A percentile compares a stretch with the other conserved stretches of the same genome.
phyloP scores from a whole-genome alignment of 2,329 filamentous ascomycete genomes.

The Curvularia hawaiiensis region DNA sequence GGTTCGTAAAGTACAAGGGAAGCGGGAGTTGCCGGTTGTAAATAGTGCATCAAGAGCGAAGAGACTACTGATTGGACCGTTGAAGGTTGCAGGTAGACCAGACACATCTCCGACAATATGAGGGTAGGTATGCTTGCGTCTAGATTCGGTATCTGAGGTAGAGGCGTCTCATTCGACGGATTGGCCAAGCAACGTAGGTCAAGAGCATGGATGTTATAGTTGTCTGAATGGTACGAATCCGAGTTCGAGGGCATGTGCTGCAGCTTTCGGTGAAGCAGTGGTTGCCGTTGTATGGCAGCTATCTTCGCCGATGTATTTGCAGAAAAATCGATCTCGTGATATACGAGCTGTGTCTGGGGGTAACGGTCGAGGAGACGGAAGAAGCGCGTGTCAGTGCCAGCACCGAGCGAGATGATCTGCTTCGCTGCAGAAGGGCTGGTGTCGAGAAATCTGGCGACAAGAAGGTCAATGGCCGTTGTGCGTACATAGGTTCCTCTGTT shows the following conservation, averaged over 20 bases:
- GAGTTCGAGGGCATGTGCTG: conserved; percentile 28
- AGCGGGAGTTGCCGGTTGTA: conserved; percentile 55
- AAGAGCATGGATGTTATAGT: conserved; percentile 61
- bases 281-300: conserved; percentile 41
- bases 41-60: conserved; percentile 40
- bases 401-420: conserved; percentile 91
- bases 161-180: conserved; percentile 21
- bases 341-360: conserved; percentile 61
- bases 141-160: conserved; percentile 50
- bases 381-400: conserved; percentile 89
- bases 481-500: conserved; percentile 96
- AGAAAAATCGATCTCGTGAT: conserved; percentile 93
- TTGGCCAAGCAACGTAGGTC: conserved; percentile 69
- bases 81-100: conserved; percentile 79
- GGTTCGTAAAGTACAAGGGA: conserved; percentile 86
- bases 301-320: conserved; percentile 73
- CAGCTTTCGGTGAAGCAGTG: conserved; percentile 38
- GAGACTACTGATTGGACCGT: conserved; percentile 68
- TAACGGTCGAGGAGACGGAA: conserved; percentile 71
- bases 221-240: conserved; percentile 54
- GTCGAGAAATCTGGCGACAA: conserved; percentile 74
- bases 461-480: conserved; percentile 78
- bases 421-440: conserved; percentile 50
- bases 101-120: conserved; percentile 91
- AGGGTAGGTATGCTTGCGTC: conserved; percentile 73